Evolutionary conservation across 208 protist genomes (phyloP), one percentile per base, ranked within the genome.

Genomic region (Acanthamoeba lugdunensis): DNA sequence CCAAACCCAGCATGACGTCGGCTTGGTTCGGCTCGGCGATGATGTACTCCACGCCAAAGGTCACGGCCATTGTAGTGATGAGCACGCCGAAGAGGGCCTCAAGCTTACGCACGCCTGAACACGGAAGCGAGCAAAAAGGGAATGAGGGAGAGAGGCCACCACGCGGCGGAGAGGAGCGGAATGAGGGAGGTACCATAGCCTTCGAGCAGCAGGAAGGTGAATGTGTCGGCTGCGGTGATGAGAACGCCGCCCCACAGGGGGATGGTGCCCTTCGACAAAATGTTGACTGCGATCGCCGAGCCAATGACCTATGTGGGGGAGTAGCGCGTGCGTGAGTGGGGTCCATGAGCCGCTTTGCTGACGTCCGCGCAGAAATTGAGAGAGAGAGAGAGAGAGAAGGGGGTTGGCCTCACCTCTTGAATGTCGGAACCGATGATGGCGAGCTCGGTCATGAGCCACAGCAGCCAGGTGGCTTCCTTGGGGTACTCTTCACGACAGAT

Each of bases 401-500:
- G 16, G 14, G 52, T 21, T 21, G 52, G 58, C 58, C n/a, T n/a
- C n/a, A 65, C 58, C 71, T 97, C 96, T 87, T 96, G 96, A 48
- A 96, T 96, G 75, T 97, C 96, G 16, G 84, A 90, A 56, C 96
- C 96, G 50, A 98, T 97, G 79, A 98, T 97, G 2, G 97, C 96
- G 1, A 97, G 33, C 94, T 98, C 97, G 30, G 95, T 96, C 96
- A 98, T 97, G 7, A 97, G 45, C 95, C 96, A 98, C 11, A 97
- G 90, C 6, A 85, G 7, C 54, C 95, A 94, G 25, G 67, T 63
- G 4, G 90, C 63, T 37, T 16, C 23, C 8, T 41, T 41, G 25
- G 95, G 75, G 91, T 97, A 97, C 69, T 96, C 63, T 2, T 95
- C 75, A 6, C 93, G 41, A 87, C 96, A 97, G 75, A 94, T 73